Percentiles rank a stretch among this genome's conserved stretches.
These are phyloP conservation scores for Solanum aculeatissimum DNA, from an alignment of 305 asterid species.

Conservation along the genomic window DNA sequence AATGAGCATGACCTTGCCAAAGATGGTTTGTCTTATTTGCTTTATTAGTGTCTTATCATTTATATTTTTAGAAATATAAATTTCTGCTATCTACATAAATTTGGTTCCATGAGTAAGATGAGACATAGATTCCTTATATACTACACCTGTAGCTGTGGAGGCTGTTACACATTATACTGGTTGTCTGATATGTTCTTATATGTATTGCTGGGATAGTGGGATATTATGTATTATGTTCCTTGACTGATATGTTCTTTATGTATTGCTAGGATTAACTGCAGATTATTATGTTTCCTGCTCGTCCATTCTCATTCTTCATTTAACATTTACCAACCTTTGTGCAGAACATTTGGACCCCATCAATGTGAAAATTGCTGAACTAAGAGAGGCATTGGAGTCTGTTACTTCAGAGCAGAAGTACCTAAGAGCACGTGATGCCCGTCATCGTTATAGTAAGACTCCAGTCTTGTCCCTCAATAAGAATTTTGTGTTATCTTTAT, in stretches of 20 bases:
- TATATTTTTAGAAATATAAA: not conserved
- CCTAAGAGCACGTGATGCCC: constrained; percentile 82
- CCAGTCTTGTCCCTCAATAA: not conserved
- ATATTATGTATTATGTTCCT: not conserved
- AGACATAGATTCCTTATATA: not conserved
- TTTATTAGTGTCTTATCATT: not conserved
- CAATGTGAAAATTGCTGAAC: constrained; percentile 89
- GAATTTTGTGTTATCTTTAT: not conserved
- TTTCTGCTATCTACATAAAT: not conserved
- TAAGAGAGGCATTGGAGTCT: constrained; percentile 89
- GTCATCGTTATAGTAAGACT: constrained; percentile 89
- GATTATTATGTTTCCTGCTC: not conserved
- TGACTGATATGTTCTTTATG: not conserved
- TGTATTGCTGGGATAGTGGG: not conserved
- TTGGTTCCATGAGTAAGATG: not conserved
- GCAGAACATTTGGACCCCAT: constrained; percentile 94
- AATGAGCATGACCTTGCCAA: constrained; percentile 82
- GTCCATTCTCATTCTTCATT: not conserved
- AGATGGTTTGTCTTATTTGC: constrained; percentile 54
- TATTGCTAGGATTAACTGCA: not conserved
- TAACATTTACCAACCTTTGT: not conserved
- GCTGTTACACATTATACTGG: not conserved
- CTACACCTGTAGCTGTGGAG: not conserved
- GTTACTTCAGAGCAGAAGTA: constrained; percentile 82
- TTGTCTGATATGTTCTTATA: not conserved